Conservation (phyloP, 2,329 filamentous ascomycete species). For the Talaromyces sp. region DNA sequence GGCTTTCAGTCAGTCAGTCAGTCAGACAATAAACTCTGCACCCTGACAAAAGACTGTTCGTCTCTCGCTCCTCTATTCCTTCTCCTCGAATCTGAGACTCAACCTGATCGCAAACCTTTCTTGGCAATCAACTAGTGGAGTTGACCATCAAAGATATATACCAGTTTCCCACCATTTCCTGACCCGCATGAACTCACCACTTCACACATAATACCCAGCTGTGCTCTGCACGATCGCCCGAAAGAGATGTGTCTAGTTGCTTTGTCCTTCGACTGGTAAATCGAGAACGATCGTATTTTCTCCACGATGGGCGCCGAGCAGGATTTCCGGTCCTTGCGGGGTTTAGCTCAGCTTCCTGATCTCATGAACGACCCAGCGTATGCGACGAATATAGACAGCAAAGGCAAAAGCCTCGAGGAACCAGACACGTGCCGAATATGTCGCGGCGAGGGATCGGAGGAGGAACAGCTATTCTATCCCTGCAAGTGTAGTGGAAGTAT, state of each 20-base stretch:
- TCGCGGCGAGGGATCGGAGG: constrained; percentile 74
- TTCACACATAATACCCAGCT: constrained; percentile 9
- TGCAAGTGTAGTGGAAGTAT: constrained; percentile 99
- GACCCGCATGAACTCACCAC: constrained; percentile 7
- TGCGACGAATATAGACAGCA: constrained; percentile 39
- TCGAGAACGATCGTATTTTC: background rate
- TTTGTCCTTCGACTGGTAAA: background rate
- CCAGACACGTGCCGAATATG: constrained; percentile 95
- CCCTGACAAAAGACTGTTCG: background rate
- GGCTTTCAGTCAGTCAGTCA: background rate
- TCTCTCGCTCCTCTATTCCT: background rate
- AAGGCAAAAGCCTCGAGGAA: constrained; percentile 47
- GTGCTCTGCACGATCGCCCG: constrained; percentile 17
- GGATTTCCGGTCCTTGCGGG: constrained; percentile 24
- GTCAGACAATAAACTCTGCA: background rate
- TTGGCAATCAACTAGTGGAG: background rate
- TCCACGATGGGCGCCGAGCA: constrained; percentile 29
- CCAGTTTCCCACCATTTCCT: background rate
- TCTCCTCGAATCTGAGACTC: background rate
- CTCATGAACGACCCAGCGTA: constrained; percentile 57
- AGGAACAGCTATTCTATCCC: constrained; percentile 90
- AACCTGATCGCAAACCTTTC: background rate
- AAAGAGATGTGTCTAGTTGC: constrained; percentile 5
- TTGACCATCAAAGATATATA: background rate
- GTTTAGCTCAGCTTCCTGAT: constrained; percentile 39